phyloP scores from a whole-genome alignment of 2,329 filamentous ascomycete genomes.

The Colletotrichum spinosum region DNA sequence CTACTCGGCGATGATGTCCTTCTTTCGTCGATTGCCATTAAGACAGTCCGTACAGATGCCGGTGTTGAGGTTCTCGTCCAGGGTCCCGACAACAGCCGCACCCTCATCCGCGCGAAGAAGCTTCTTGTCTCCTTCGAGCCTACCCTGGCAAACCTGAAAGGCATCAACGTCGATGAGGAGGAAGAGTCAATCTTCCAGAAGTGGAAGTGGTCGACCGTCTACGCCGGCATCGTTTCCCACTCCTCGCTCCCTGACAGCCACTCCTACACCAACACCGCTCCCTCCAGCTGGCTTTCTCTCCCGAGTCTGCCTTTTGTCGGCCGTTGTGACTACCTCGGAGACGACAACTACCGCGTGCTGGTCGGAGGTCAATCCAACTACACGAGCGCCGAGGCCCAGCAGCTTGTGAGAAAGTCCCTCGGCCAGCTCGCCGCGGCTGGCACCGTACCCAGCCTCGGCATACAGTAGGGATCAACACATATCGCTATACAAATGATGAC shows the following conservation, averaged over 20 bases:
- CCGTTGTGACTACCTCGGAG: constrained; percentile 44
- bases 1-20: constrained; percentile 51
- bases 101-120: constrained; percentile 45
- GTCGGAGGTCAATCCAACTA: constrained; percentile 41
- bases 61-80: constrained; percentile 47
- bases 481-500: too few species aligned
- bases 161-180: constrained; percentile 46
- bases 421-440: constrained; percentile 40
- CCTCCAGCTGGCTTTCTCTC: constrained; percentile 43
- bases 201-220: constrained; percentile 47
- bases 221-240: constrained; percentile 46
- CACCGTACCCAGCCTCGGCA: constrained; percentile 37
- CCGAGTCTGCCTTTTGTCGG: constrained; percentile 44
- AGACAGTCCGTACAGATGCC: constrained; percentile 43
- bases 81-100: constrained; percentile 36
- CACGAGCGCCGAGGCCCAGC: constrained; percentile 40
- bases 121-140: constrained; percentile 52
- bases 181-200: constrained; percentile 47
- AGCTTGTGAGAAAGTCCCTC: constrained; percentile 41
- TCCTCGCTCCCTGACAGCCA: constrained; percentile 44
- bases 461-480: too few species aligned
- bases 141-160: constrained; percentile 43
- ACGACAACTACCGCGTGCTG: constrained; percentile 43
- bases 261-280: constrained; percentile 44
- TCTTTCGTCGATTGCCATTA: constrained; percentile 48